A percentile compares a stretch with the other conserved stretches of the same genome.
phyloP scores from a whole-genome alignment of 495 filamentous ascomycete species.

The Penicillium macrosclerotiorum region DNA sequence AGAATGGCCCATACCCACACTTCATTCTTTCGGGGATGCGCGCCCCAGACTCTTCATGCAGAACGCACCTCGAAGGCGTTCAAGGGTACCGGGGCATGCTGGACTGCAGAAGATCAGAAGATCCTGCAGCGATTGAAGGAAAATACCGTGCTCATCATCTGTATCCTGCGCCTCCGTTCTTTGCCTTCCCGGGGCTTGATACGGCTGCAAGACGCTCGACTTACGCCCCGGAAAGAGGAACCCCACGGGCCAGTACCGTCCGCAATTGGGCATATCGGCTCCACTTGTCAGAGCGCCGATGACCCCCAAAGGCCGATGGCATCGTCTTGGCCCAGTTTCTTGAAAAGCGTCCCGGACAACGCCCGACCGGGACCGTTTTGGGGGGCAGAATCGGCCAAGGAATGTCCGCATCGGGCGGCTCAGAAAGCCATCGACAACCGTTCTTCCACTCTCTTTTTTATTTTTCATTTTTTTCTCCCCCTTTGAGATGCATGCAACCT shows the following conservation, averaged over 20 bases:
- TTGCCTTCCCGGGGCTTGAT: no score
- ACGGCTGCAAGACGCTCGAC: not conserved
- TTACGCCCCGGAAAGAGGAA: constrained; percentile 12
- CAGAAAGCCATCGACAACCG: not conserved
- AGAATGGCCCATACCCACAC: constrained; percentile 3
- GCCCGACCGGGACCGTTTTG: constrained; percentile 7
- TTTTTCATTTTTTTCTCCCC: not conserved
- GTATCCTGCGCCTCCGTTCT: not conserved
- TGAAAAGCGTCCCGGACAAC: not conserved
- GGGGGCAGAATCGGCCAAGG: constrained; percentile 1
- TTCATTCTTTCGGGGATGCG: constrained; percentile 10
- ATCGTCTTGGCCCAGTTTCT: not conserved
- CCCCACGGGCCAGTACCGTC: constrained; percentile 2
- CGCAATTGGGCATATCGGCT: constrained; percentile 19
- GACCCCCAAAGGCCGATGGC: constrained; percentile 9
- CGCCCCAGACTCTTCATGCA: not conserved
- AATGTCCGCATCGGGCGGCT: constrained; percentile 17
- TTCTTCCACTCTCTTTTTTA: not conserved
- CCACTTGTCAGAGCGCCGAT: constrained; percentile 9
- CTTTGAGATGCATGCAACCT: constrained; percentile 13
- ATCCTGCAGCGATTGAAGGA: no score
- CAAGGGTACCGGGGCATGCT: no score
- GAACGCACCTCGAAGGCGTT: no score
- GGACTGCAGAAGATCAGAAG: no score
- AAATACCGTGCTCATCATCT: not conserved